Conservation (phyloP, 1,139 yeast genomes). For the Pichia cactophila region DNA sequence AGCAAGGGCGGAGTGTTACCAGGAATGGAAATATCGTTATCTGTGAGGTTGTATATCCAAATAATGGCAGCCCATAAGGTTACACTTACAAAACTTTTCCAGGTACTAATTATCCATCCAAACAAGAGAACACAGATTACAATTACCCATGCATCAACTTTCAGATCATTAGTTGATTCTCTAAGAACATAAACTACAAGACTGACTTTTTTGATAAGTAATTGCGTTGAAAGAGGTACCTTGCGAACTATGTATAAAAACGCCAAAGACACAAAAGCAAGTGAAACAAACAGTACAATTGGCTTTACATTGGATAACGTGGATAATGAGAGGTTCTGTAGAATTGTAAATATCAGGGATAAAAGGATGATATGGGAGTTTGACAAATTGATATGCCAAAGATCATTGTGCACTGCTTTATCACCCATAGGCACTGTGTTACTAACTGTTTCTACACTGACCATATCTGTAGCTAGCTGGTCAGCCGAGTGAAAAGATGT, state of each 20-base stretch:
- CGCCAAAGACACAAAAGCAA: not conserved
- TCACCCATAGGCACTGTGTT: not conserved
- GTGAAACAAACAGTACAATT: not conserved
- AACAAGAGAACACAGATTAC: slow-evolving; percentile 4
- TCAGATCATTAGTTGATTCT: not conserved
- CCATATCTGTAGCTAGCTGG: not conserved
- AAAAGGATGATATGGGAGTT: slow-evolving; percentile 2
- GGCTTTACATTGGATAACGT: not conserved
- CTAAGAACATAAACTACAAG: not conserved
- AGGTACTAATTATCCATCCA: slow-evolving; percentile 11
- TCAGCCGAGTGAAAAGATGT: too few species aligned
- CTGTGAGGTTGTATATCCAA: slow-evolving; percentile 13
- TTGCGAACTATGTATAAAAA: not conserved
- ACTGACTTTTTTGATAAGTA: slow-evolving; percentile 1
- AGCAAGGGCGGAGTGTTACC: not conserved
- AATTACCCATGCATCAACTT: slow-evolving; percentile 9
- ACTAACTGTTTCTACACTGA: not conserved
- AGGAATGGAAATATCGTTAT: not conserved
- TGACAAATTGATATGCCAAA: not conserved
- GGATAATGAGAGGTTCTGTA: slow-evolving; percentile 4
- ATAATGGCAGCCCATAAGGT: slow-evolving; percentile 10
- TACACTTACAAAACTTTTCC: slow-evolving; percentile 8
- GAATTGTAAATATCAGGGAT: slow-evolving; percentile 1
- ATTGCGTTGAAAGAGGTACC: not conserved
- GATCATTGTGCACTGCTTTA: too few species aligned